phyloP scores from a whole-genome alignment of 108 stramenopile species.

The Ochromonas danica region DNA sequence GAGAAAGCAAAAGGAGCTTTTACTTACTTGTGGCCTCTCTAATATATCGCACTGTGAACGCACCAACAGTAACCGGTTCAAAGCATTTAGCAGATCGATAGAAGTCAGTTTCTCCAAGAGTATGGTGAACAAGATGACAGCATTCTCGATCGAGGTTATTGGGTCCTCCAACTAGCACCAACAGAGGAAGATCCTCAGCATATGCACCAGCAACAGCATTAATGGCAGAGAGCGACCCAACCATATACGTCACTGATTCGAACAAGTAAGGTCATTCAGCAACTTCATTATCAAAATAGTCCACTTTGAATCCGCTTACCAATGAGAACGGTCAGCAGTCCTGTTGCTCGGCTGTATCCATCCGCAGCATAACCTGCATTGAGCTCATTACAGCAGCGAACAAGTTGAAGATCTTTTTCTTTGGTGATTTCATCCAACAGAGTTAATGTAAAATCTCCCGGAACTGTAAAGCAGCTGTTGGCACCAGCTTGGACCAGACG shows the following conservation, averaged over 20 bases:
- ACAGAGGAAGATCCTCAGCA: conserved; percentile 30
- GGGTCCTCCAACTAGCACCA: conserved; percentile 25
- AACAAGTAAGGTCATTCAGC: too few relatives aligned
- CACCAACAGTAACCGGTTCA: neutral
- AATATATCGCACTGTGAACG: neutral
- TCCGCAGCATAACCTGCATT: conserved; percentile 37
- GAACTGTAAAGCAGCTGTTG: conserved; percentile 21
- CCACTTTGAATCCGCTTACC: neutral
- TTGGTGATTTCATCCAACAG: conserved; percentile 30
- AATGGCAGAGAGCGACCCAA: conserved; percentile 28
- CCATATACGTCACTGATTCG: conserved; percentile 27
- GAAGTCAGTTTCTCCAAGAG: conserved; percentile 2
- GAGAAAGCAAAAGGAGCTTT: neutral
- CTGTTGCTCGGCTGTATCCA: neutral
- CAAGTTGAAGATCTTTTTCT: neutral
- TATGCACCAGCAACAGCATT: conserved; percentile 39
- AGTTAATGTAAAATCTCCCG: conserved; percentile 29
- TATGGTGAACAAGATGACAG: conserved; percentile 12
- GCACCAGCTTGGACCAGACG: conserved; percentile 20
- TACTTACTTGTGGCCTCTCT: neutral
- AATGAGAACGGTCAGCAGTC: neutral
- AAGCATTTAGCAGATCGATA: neutral
- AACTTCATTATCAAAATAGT: neutral
- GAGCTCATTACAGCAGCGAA: conserved; percentile 38
- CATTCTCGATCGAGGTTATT: conserved; percentile 9